Percentiles rank a stretch among this genome's conserved stretches.
Conservation (phyloP, 1,284 basidiomycete species). For the Earliella scabrosa region DNA sequence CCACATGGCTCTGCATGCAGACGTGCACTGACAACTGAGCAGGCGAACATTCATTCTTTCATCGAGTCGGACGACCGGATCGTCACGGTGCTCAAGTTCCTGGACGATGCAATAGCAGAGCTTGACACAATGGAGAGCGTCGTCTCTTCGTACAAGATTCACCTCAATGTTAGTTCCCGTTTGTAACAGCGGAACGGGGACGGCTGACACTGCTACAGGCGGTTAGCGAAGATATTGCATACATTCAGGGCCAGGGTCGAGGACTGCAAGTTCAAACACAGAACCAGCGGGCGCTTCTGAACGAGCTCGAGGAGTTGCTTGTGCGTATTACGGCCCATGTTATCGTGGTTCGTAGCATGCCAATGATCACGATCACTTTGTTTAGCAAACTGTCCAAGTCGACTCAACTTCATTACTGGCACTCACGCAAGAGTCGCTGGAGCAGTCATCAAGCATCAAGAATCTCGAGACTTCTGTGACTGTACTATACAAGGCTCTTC, state of each 20-base stretch:
- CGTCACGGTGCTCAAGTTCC: constrained; percentile 82
- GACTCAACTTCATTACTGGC: constrained; percentile 75
- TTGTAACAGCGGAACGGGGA: background rate
- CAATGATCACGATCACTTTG: too few species aligned
- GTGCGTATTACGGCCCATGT: constrained; percentile 43
- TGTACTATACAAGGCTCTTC: constrained; percentile 93
- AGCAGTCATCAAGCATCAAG: constrained; percentile 76
- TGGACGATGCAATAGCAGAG: constrained; percentile 87
- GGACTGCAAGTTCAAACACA: constrained; percentile 98
- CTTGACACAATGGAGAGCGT: constrained; percentile 87
- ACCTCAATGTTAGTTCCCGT: constrained; percentile 77
- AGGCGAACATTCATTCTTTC: constrained; percentile 98
- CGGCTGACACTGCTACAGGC: constrained; percentile 55
- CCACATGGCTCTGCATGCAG: background rate
- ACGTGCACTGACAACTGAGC: background rate
- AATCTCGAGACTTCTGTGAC: constrained; percentile 84
- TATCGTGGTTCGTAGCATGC: background rate
- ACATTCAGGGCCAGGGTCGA: constrained; percentile 95
- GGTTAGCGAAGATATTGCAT: constrained; percentile 92
- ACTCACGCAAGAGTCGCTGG: constrained; percentile 86
- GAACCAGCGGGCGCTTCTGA: constrained; percentile 86
- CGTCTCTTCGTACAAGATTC: constrained; percentile 91
- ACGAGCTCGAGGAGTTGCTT: constrained; percentile 84
- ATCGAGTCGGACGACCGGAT: constrained; percentile 92
- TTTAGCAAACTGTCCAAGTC: constrained; percentile 92